These are phyloP conservation scores for Balansia obtecta DNA, from an alignment of 2,329 filamentous ascomycete species.

Conservation along the genomic window DNA sequence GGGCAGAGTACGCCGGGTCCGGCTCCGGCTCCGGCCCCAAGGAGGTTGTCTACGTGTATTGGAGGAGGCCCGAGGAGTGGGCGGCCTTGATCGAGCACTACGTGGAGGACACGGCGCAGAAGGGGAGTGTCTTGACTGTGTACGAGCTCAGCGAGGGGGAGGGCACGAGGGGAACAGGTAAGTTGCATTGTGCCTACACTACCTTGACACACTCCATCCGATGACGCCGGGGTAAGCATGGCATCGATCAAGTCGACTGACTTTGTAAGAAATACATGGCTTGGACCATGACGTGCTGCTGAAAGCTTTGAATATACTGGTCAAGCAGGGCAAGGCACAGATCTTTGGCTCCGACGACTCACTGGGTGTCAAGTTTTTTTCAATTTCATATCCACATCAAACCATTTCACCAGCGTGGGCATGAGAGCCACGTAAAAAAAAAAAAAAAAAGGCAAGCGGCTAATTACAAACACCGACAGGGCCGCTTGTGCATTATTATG, in stretches of 20 bases:
- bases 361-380: conserved; percentile 95
- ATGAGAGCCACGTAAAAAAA: background rate
- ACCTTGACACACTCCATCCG: no score
- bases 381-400: conserved; percentile 18
- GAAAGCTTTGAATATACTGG: conserved; percentile 66
- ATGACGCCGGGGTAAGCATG: background rate
- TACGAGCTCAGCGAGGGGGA: conserved; percentile 91
- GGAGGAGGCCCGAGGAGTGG: conserved; percentile 86
- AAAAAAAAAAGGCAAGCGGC: no score
- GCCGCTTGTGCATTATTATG: background rate
- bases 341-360: conserved; percentile 84
- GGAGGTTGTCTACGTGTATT: conserved; percentile 62
- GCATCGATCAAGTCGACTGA: background rate
- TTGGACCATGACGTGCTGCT: conserved; percentile 74
- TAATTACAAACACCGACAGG: background rate
- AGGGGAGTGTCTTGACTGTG: conserved; percentile 76
- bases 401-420: background rate
- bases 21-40: conserved; percentile 8
- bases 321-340: conserved; percentile 85
- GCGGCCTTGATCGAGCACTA: conserved; percentile 64
- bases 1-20: conserved; percentile 51
- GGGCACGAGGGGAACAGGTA: conserved; percentile 55
- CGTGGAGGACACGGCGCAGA: conserved; percentile 82
- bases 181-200: background rate
- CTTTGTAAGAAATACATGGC: conserved; percentile 60